phyloP scores from a whole-genome alignment of 2,329 filamentous ascomycete genomes.

The Sarocladium strictum region DNA sequence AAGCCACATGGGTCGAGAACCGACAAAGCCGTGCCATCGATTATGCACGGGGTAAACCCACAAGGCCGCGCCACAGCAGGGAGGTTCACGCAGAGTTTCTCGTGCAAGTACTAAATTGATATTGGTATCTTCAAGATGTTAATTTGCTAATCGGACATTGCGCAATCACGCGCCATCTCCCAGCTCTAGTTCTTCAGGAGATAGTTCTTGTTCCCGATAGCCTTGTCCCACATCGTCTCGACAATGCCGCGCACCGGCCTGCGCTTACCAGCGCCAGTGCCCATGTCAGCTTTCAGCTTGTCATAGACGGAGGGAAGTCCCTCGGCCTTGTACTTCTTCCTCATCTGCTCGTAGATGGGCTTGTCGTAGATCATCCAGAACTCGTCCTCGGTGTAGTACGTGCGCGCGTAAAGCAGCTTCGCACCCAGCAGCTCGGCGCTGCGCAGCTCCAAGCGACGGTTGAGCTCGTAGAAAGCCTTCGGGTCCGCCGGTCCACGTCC shows the following conservation, averaged over 20 bases:
- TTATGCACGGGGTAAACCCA: not conserved
- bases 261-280: slow-evolving; percentile 18
- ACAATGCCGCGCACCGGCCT: slow-evolving; percentile 20
- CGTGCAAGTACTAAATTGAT: not conserved
- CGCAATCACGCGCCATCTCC: not conserved
- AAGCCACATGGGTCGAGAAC: not conserved
- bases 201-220: slow-evolving; percentile 22
- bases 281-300: slow-evolving; percentile 39
- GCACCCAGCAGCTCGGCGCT: slow-evolving; percentile 43
- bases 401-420: slow-evolving; percentile 52
- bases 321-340: slow-evolving; percentile 42
- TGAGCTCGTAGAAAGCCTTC: slow-evolving; percentile 36
- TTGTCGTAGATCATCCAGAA: slow-evolving; percentile 48
- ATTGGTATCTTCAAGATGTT: slow-evolving; percentile 1
- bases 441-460: slow-evolving; percentile 42
- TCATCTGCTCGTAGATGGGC: slow-evolving; percentile 39
- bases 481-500: slow-evolving; percentile 29
- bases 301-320: slow-evolving; percentile 44
- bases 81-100: no score
- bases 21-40: no score
- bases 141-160: not conserved
- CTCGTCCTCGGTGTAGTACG: slow-evolving; percentile 45
- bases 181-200: slow-evolving; percentile 18
- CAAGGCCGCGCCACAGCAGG: no score
- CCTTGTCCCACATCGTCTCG: slow-evolving; percentile 25